These are phyloP conservation scores for Ascochyta koolunga DNA, from an alignment of 2,329 filamentous ascomycete species.

Conservation along the genomic window DNA sequence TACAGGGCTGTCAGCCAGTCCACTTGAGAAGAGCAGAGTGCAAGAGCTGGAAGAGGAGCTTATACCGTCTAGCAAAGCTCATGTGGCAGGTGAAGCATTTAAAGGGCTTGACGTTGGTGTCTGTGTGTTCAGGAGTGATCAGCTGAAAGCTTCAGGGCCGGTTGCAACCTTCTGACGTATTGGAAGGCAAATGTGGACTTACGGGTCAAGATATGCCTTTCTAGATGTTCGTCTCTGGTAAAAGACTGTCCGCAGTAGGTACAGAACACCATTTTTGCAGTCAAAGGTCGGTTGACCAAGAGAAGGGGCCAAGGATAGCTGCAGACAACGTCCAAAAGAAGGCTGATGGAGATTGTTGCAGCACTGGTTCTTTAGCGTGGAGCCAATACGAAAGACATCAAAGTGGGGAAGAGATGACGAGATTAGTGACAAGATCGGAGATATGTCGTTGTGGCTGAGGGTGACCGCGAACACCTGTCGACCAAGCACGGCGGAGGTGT, in stretches of 20 bases:
- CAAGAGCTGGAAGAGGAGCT: constrained; percentile 17
- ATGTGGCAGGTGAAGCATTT: constrained; percentile 62
- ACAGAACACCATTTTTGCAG: constrained; percentile 57
- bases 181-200: constrained; percentile 27
- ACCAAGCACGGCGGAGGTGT: constrained; percentile 15
- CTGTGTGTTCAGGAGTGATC: constrained; percentile 33
- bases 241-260: constrained; percentile 61
- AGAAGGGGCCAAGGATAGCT: constrained; percentile 9
- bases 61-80: constrained; percentile 60
- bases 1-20: constrained; percentile 32
- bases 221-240: constrained; percentile 59
- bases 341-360: background rate
- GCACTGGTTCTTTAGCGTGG: constrained; percentile 14
- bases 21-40: background rate
- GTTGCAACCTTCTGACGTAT: background rate
- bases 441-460: constrained; percentile 18
- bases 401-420: constrained; percentile 14
- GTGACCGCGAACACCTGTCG: constrained; percentile 17
- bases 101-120: constrained; percentile 62
- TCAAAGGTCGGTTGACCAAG: constrained; percentile 1
- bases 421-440: constrained; percentile 13
- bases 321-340: constrained; percentile 5
- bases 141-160: constrained; percentile 10
- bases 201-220: constrained; percentile 60
- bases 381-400: constrained; percentile 19